phyloP scores from a whole-genome alignment of 768 basidiomycete genomes.

The Suillus clintonianus region DNA sequence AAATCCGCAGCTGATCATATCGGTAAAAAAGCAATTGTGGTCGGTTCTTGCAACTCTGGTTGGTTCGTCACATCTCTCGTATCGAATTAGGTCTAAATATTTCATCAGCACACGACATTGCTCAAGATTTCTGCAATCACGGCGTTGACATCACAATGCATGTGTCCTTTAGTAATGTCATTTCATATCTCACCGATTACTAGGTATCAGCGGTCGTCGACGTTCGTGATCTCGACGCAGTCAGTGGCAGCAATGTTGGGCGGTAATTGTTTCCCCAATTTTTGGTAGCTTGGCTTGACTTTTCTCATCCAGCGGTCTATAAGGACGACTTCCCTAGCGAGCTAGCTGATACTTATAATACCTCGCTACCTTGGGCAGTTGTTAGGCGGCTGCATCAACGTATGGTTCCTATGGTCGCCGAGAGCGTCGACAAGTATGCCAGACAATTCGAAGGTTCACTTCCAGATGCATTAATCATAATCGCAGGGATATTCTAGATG shows the following conservation, averaged over 20 bases:
- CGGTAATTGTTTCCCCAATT: slow-evolving; percentile 6
- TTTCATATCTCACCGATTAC: slow-evolving; percentile 4
- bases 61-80: background rate
- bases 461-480: background rate
- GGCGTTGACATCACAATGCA: slow-evolving; percentile 34
- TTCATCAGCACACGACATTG: slow-evolving; percentile 36
- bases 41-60: slow-evolving; percentile 70
- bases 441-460: background rate
- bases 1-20: slow-evolving; percentile 47
- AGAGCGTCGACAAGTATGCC: slow-evolving; percentile 29
- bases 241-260: slow-evolving; percentile 9
- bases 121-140: slow-evolving; percentile 34
- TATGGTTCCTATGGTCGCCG: slow-evolving; percentile 11
- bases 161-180: background rate
- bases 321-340: slow-evolving; percentile 25
- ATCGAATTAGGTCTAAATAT: background rate
- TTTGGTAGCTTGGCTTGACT: background rate
- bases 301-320: slow-evolving; percentile 13
- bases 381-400: slow-evolving; percentile 23
- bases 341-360: slow-evolving; percentile 18
- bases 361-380: slow-evolving; percentile 17
- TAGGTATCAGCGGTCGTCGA: slow-evolving; percentile 29
- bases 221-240: slow-evolving; percentile 17
- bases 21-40: slow-evolving; percentile 68
- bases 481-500: slow-evolving; percentile 37